Conservation (phyloP, 1,284 basidiomycete species). For the Irpex rosettiformis region DNA sequence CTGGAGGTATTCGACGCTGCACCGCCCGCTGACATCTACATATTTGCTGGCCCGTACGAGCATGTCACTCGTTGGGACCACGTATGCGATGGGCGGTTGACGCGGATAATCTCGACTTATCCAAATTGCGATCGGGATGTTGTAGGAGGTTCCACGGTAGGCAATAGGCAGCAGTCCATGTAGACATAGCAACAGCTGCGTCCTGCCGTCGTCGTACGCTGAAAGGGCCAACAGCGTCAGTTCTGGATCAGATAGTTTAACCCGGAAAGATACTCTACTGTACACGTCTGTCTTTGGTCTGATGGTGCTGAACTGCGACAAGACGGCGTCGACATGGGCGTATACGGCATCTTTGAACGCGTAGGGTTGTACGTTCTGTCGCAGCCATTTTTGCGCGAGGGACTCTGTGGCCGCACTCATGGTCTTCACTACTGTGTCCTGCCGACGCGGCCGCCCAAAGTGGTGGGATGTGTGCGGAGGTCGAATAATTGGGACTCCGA, state of each 20-base stretch:
- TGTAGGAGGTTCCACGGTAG: conserved; percentile 78
- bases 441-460: background rate
- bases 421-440: conserved; percentile 1
- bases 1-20: conserved; percentile 62
- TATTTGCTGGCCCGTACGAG: conserved; percentile 75
- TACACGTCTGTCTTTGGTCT: conserved; percentile 91
- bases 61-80: conserved; percentile 93
- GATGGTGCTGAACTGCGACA: conserved; percentile 62
- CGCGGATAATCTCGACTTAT: conserved; percentile 79
- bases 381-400: conserved; percentile 67
- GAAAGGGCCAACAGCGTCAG: conserved; percentile 17
- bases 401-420: conserved; percentile 27
- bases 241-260: conserved; percentile 11
- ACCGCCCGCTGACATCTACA: conserved; percentile 84
- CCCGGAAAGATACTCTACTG: conserved; percentile 50
- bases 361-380: conserved; percentile 68
- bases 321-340: conserved; percentile 63
- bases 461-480: background rate
- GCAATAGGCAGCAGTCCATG: conserved; percentile 90
- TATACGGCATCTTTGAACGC: conserved; percentile 48
- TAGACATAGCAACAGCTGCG: conserved; percentile 85
- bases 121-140: conserved; percentile 94
- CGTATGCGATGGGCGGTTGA: conserved; percentile 85
- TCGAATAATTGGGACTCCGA: conserved; percentile 3
- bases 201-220: conserved; percentile 94